Conservation (phyloP, 2,329 filamentous ascomycete genomes). For the Beauveria varroae region DNA sequence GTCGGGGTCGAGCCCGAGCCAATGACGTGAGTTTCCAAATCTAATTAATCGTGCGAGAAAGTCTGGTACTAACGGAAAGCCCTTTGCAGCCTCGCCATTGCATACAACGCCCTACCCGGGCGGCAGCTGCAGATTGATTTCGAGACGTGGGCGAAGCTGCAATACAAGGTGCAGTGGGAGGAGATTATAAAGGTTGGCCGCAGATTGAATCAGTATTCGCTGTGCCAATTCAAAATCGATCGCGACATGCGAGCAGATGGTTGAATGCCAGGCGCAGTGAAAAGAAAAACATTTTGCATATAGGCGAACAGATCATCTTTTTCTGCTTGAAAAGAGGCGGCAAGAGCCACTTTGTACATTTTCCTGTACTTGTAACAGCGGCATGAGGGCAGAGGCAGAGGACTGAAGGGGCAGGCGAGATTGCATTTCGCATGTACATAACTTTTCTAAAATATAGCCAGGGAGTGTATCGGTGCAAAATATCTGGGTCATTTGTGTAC, state of each 20-base stretch:
- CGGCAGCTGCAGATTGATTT: constrained; percentile 60
- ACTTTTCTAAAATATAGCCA: too few relatives aligned
- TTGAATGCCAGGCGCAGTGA: not conserved
- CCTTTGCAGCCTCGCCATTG: constrained; percentile 2
- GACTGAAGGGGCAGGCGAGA: not conserved
- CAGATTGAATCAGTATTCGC: constrained; percentile 34
- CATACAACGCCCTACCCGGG: constrained; percentile 63
- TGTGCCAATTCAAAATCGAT: constrained; percentile 42
- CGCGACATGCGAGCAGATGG: constrained; percentile 36
- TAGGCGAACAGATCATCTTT: not conserved
- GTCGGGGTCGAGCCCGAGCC: constrained; percentile 61
- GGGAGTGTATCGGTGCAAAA: too few relatives aligned
- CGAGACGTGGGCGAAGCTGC: constrained; percentile 63
- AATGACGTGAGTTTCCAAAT: constrained; percentile 54
- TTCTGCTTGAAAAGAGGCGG: not conserved
- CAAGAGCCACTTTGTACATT: not conserved
- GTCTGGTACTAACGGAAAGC: not conserved
- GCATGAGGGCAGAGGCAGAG: not conserved
- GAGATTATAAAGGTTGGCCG: constrained; percentile 51
- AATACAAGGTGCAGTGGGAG: constrained; percentile 63
- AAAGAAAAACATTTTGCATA: not conserved
- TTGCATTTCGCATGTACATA: constrained; percentile 4
- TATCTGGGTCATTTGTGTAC: too few relatives aligned
- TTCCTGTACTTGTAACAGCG: not conserved
- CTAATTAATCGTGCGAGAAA: not conserved